Base-by-base conservation (phyloP, 1,284 basidiomycete species). In the Cutaneotrichosporon sp. region DNA sequence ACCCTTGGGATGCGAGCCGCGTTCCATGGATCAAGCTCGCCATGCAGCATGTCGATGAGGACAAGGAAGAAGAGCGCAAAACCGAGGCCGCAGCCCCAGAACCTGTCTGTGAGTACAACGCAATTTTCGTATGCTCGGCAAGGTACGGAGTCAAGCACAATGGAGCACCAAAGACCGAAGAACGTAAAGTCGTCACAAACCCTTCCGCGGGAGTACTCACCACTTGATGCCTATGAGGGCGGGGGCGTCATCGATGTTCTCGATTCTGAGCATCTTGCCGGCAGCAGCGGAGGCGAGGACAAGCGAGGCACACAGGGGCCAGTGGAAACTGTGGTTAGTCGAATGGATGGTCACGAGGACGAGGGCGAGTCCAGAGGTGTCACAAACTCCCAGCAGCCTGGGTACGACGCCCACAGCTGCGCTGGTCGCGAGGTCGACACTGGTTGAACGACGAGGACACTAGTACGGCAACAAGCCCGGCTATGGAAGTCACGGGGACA, bases 51-150 rank as follows among this genome's bases (percentile, higher is more conserved):
- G 37, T 75, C 74, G 51, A 76, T 66, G 3, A 63, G 45, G 8
- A 65, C 66, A 46, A 74, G 68, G 33, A 61, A 71, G n/a, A 73
- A 42, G 20, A 76, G 25, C 1, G 70, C 62, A 19, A 64, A 63
- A 9, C 73, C 74, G 0, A 77, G 62, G 0, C 76, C 76, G 10
- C 62, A 63, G 22, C 71, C 69, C 63, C 75, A 76, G 38, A 32
- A 49, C 47, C 47, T 49, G 29, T n/a, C n/a, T n/a, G n/a, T n/a
- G n/a, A n/a, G n/a, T n/a, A n/a, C n/a, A n/a, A n/a, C n/a, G n/a
- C n/a, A n/a, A n/a, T n/a, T n/a, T n/a, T n/a, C n/a, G n/a, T n/a
- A n/a, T n/a, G n/a, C n/a, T n/a, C n/a, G n/a, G n/a, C n/a, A n/a
- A n/a, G n/a, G n/a, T n/a, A n/a, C n/a, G n/a, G n/a, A n/a, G n/a